Evolutionary conservation across 75 land plant genomes (phyloP).

Genomic region (Ceratopteris richardii): DNA sequence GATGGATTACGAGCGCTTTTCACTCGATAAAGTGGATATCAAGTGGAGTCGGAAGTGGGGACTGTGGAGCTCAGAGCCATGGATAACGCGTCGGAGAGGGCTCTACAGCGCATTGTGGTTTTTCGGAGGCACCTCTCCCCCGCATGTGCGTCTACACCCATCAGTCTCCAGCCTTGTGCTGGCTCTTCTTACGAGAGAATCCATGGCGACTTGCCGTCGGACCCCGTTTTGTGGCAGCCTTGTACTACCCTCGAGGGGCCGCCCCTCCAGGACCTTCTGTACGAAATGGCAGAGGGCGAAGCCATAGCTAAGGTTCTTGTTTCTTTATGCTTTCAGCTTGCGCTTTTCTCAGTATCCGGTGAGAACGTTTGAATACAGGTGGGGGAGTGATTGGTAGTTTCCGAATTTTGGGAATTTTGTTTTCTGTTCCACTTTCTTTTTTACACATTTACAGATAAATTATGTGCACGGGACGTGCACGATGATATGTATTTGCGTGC

Average conservation of each 20-base stretch:
- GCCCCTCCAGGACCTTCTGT: slow-evolving; percentile 62
- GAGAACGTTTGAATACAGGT: not conserved
- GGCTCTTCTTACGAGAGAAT: slow-evolving; percentile 22
- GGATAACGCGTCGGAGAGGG: too few species aligned
- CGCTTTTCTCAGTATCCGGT: not conserved
- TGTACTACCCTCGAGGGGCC: slow-evolving; percentile 42
- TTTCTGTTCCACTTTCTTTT: slow-evolving; percentile 2
- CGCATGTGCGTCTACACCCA: too few species aligned
- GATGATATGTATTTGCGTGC: too few species aligned
- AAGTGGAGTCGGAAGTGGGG: too few species aligned
- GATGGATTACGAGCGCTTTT: too few species aligned
- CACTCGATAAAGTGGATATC: too few species aligned
- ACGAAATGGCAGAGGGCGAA: slow-evolving; percentile 75
- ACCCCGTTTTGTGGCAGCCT: slow-evolving; percentile 24
- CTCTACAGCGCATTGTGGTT: too few species aligned
- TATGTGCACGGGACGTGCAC: too few species aligned
- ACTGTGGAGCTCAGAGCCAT: too few species aligned
- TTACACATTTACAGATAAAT: too few species aligned
- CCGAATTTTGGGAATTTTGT: not conserved
- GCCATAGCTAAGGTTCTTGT: slow-evolving; percentile 72
- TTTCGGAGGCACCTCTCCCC: too few species aligned
- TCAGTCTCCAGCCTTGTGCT: too few species aligned
- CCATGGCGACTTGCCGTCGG: slow-evolving; percentile 46
- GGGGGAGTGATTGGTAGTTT: not conserved
- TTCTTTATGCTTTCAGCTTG: not conserved